These are phyloP conservation scores for Phytopythium sindhum DNA, from an alignment of 352 stramenopile species.

Conservation along the genomic window DNA sequence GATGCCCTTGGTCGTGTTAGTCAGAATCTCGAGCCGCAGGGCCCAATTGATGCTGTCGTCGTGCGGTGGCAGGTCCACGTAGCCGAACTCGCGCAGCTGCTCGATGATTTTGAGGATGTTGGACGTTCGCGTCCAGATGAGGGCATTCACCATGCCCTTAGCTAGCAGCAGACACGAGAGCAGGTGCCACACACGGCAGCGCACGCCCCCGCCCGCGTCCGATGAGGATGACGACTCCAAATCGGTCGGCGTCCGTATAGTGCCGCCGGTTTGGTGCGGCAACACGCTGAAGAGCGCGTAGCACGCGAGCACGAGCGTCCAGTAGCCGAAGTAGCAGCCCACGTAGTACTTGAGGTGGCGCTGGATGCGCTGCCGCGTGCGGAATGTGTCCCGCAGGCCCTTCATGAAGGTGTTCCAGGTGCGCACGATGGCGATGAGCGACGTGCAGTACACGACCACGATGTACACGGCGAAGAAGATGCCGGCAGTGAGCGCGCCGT, in stretches of 20 bases:
- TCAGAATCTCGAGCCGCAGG: slow-evolving; percentile 81
- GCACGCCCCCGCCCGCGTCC: slow-evolving; percentile 25
- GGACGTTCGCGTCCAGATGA: slow-evolving; percentile 83
- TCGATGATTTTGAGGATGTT: slow-evolving; percentile 78
- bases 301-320: slow-evolving; percentile 67
- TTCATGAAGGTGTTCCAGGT: slow-evolving; percentile 82
- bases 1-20: slow-evolving; percentile 84
- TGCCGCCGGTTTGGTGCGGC: slow-evolving; percentile 14
- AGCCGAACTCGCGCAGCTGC: slow-evolving; percentile 57
- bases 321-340: slow-evolving; percentile 85
- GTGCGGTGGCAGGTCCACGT: slow-evolving; percentile 53
- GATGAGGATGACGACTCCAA: neutral
- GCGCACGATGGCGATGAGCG: slow-evolving; percentile 65
- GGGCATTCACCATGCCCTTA: slow-evolving; percentile 76
- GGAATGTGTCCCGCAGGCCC: slow-evolving; percentile 72
- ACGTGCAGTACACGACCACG: slow-evolving; percentile 76
- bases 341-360: slow-evolving; percentile 87
- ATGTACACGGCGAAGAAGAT: slow-evolving; percentile 86
- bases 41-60: slow-evolving; percentile 88
- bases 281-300: slow-evolving; percentile 71
- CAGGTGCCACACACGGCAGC: slow-evolving; percentile 71
- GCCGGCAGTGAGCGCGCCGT: slow-evolving; percentile 47
- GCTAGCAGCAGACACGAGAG: slow-evolving; percentile 65
- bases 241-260: neutral
- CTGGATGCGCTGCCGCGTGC: slow-evolving; percentile 69